Evolutionary conservation across 345 rosid species (phyloP).

Genomic region (Bruguiera sexangula): DNA sequence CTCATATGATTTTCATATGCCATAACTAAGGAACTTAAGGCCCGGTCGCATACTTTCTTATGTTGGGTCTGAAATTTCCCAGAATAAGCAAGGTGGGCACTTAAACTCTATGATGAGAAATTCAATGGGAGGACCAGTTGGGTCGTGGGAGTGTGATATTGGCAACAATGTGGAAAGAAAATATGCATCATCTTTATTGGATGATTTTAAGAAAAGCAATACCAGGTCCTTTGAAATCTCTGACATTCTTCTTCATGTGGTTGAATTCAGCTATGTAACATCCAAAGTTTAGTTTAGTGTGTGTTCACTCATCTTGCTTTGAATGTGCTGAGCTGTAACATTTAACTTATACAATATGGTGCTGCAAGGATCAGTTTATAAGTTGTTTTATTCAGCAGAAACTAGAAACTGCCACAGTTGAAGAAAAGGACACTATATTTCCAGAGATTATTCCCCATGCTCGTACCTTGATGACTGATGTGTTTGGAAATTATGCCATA

Average conservation of each 20-base stretch:
- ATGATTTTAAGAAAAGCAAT: constrained; percentile 84
- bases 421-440: constrained; percentile 74
- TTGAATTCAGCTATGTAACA: constrained; percentile 68
- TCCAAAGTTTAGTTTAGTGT: constrained; percentile 13
- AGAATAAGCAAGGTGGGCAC: constrained; percentile 44
- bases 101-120: constrained; percentile 56
- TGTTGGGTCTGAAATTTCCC: constrained; percentile 53
- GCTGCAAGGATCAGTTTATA: constrained; percentile 91
- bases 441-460: constrained; percentile 81
- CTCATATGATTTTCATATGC: constrained; percentile 46
- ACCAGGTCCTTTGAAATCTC: constrained; percentile 65
- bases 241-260: constrained; percentile 66
- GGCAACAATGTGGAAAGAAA: constrained; percentile 51
- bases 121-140: constrained; percentile 47
- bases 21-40: constrained; percentile 43
- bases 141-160: constrained; percentile 55
- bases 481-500: constrained; percentile 94
- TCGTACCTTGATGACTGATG: constrained; percentile 93
- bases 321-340: constrained; percentile 12
- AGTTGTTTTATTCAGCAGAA: constrained; percentile 98
- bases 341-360: constrained; percentile 13
- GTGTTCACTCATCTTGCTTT: constrained; percentile 5
- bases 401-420: constrained; percentile 71
- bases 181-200: constrained; percentile 54
- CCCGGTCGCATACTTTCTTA: constrained; percentile 50